A percentile compares a stretch with the other conserved stretches of the same genome.
Evolutionary conservation across 352 stramenopile species (phyloP).

Genomic region (Pilasporangium apinafurcum): DNA sequence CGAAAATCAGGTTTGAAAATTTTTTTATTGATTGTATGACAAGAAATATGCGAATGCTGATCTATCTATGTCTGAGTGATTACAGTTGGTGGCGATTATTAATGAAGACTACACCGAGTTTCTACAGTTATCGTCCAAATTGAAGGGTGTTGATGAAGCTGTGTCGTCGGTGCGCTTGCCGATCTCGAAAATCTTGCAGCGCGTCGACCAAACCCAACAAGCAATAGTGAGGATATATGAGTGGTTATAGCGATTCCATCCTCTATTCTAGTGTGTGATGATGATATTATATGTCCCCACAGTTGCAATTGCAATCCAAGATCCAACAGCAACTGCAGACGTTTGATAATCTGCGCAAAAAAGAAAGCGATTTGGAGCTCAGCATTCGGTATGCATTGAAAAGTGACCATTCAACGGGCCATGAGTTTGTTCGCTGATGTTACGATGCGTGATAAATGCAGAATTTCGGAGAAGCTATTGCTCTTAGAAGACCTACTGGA

Average conservation of each 20-base stretch:
- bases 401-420: background rate
- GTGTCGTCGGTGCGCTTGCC: conserved; percentile 71
- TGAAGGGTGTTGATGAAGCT: conserved; percentile 83
- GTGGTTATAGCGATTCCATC: too few species aligned
- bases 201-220: conserved; percentile 62
- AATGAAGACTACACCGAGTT: conserved; percentile 88
- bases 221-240: too few species aligned
- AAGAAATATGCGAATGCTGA: background rate
- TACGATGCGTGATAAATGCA: too few species aligned
- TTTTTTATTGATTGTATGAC: background rate
- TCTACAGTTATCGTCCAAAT: conserved; percentile 81
- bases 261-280: too few species aligned
- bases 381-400: conserved; percentile 33
- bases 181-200: conserved; percentile 70
- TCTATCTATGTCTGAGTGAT: background rate
- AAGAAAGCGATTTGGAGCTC: conserved; percentile 43
- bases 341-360: conserved; percentile 32
- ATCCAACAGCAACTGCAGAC: conserved; percentile 45
- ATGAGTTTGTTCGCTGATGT: background rate
- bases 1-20: conserved; percentile 61
- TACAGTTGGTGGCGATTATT: conserved; percentile 80
- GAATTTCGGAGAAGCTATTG: conserved; percentile 71
- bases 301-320: conserved; percentile 43
- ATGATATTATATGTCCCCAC: background rate
- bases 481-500: conserved; percentile 74